Evolutionary conservation across 345 rosid species (phyloP), one percentile per base, ranked within the genome.

Genomic region (Brassica incana): DNA sequence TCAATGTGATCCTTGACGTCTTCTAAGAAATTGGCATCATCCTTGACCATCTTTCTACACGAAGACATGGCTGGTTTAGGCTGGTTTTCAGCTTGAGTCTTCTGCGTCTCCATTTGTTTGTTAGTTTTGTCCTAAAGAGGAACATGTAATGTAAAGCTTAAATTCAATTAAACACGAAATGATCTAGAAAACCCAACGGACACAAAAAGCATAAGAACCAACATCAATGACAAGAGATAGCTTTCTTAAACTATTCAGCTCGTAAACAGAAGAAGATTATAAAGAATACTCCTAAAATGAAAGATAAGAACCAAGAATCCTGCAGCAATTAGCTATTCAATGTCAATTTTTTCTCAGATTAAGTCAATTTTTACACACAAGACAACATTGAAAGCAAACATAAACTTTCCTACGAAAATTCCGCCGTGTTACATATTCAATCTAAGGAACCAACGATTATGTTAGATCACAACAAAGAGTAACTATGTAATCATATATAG

Each of bases 1-100:
- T 91, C 97, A 9, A 95, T 87, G 85, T 95, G 97, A 77, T 89
- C 95, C 83, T 89, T 95, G 12, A 92, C 68, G 78, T 92, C 99
- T 81, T 91, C 94, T 43, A 90, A 38, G 79, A 95, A 95, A 62
- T 81, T 85, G 8, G 92, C 91, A 36, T 91, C 87, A 3, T 92
- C 97, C 35, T 62, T 92, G 72, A 73, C 84, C 84, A 82, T 92
- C 88, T 82, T 89, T 11, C 97, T 84, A 72, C 95, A 92, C 32
- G 99, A 89, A 69, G 86, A 16, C 50, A 59, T 71, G 10, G 78
- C 85, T 1, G 90, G 84, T 20, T 81, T 69, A 9, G 85, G 71
- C 11, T 60, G 72, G 66, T 38, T 78, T 45, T 86, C 85, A 52
- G 70, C 82, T 71, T 82, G 74, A 72, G 64, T 69, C 65, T 82